Base-by-base conservation (phyloP, 768 basidiomycete genomes). In the Suillus occidentalis region DNA sequence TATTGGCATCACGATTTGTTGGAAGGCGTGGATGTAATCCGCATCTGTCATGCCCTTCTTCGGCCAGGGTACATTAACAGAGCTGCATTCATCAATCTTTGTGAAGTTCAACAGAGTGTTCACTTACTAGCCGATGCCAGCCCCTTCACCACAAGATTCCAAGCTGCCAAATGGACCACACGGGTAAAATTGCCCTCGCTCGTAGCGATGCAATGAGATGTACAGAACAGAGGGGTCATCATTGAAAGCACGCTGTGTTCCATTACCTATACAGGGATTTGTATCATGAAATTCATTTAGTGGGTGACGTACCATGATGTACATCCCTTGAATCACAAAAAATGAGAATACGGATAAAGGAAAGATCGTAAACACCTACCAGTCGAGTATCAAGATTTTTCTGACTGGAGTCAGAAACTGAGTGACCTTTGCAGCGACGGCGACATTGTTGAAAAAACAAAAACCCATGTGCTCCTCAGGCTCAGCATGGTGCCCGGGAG, bases 401-500 rank as follows among this genome's bases (percentile, higher is more conserved):
- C 89, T 92, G 65, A 94, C 78, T 7, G 83, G 73, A 2, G 91
- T 90, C 62, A 82, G 70, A 67, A 90, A 79, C 73, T 93, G 89
- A 22, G 92, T 87, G 31, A 95, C 91, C 71, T 87, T 87, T 22
- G 94, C 86, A 1, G 96, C 96, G 18, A 99, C 92, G 0, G 97
- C 91, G 40, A 97, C 95, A 73, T 99, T 99, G 77, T 99, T 99
- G 81, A 95, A 97, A 81, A 99, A 97, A 77, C 97, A 99, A 76
- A 99, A 99, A 1, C 97, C 97, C 96, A 99, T 98, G 68, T 94
- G 92, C 73, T 96, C 91, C 68, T 97, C 94, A 6, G 97, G 97
- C 74, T 99, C 97, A 7, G 97, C 96, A 72, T 99, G 97, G 74
- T 99, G 97, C 0, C 97, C 97, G 0, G 97, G 97, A 14, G 97